These are phyloP conservation scores for Cutaneotrichosporon arboriforme DNA, from an alignment of 1,284 basidiomycete species.

Conservation along the genomic window DNA sequence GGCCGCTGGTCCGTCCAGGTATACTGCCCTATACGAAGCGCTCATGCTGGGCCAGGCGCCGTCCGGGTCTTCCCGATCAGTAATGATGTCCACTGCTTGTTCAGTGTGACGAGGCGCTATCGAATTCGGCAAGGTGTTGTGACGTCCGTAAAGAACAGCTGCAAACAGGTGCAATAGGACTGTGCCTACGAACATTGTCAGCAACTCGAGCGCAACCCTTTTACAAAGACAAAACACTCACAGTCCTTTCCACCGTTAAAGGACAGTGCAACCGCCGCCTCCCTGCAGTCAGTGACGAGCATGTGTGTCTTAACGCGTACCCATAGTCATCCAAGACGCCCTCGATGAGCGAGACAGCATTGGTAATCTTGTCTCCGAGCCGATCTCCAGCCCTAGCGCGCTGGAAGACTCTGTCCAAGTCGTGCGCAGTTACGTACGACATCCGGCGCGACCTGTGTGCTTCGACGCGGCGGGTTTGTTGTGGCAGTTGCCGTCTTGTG, in stretches of 20 bases:
- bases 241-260: conserved; percentile 99
- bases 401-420: conserved; percentile 30
- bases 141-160: conserved; percentile 55
- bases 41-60: neutral
- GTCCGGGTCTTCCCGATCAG: no score
- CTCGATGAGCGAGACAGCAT: conserved; percentile 73
- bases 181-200: conserved; percentile 62
- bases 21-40: neutral
- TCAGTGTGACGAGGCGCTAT: no score
- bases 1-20: conserved; percentile 6
- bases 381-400: conserved; percentile 26
- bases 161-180: conserved; percentile 87
- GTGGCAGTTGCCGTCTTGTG: no score
- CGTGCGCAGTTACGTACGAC: conserved; percentile 12
- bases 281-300: conserved; percentile 47
- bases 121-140: conserved; percentile 6
- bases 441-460: neutral
- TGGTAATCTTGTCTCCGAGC: conserved; percentile 58
- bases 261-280: conserved; percentile 69
- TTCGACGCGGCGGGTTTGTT: neutral
- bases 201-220: neutral
- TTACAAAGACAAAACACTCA: conserved; percentile 51
- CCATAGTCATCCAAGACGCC: conserved; percentile 56
- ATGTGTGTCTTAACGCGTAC: neutral
- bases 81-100: no score